A percentile compares a stretch with the other conserved stretches of the same genome.
Evolutionary conservation across 805 yeast species (phyloP).

Genomic region (Brettanomyces nanus): DNA sequence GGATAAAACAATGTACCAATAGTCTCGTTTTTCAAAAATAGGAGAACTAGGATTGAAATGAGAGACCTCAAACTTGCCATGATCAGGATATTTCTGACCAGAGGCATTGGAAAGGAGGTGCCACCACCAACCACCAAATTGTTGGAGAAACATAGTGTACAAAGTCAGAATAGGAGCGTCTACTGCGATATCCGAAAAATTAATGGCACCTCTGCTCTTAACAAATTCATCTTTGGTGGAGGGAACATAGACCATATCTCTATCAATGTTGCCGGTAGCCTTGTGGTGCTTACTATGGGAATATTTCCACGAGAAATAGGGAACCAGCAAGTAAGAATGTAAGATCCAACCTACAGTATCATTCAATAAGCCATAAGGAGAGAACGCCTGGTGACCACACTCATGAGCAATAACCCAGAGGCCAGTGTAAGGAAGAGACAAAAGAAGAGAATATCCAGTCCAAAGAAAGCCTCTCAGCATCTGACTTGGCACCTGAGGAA

Average conservation of each 20-base stretch:
- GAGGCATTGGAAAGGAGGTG: conserved; percentile 65
- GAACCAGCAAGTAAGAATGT: conserved; percentile 73
- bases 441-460: conserved; percentile 43
- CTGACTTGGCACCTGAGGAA: conserved; percentile 39
- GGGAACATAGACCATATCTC: conserved; percentile 85
- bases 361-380: conserved; percentile 63
- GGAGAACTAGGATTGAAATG: conserved; percentile 74
- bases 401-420: conserved; percentile 85
- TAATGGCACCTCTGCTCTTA: conserved; percentile 16
- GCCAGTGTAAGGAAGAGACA: conserved; percentile 70
- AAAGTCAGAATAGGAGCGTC: conserved; percentile 71
- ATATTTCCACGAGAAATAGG: conserved; percentile 82
- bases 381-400: conserved; percentile 86
- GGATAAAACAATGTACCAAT: conserved; percentile 60
- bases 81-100: conserved; percentile 55
- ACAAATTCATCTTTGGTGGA: conserved; percentile 51
- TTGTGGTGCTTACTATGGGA: conserved; percentile 85
- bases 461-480: conserved; percentile 48
- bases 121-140: conserved; percentile 68
- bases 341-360: conserved; percentile 78
- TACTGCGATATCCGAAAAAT: conserved; percentile 49
- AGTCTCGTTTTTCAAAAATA: conserved; percentile 65
- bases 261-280: conserved; percentile 74
- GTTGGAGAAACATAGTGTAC: conserved; percentile 50
- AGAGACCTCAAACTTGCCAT: conserved; percentile 39